Base-by-base conservation (phyloP, 148 eudicot species). In the Spergularia marina region DNA sequence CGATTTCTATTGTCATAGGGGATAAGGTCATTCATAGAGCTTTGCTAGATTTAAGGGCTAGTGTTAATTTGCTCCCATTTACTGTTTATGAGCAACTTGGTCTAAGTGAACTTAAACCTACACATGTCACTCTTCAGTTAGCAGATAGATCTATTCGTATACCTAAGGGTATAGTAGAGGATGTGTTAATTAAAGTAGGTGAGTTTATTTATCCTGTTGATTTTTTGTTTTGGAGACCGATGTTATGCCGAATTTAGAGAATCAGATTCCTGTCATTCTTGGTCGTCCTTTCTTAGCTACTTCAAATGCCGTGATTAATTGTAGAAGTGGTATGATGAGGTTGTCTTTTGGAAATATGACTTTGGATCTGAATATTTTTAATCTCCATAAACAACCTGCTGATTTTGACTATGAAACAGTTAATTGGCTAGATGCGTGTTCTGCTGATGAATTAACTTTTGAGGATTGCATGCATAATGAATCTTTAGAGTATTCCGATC, bases 131-230 rank as follows among this genome's bases (percentile, higher is more conserved):
- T 6, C 65, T 61, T n/a, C 39, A 25, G n/a, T 61, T 61, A 61
- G 65, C 65, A 0, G 39, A 61, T 61, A 20, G 39, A 25, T 61
- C 30, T 6, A 13, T 20, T 20, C 25, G 25, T 23, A 23, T 23
- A 23, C 25, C 25, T 23, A 23, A 23, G 25, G 25, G 25, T 23
- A 23, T 8, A 20, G 65, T 13, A n/a, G 65, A 61, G 9, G 65
- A 47, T 41, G 53, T 68, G 1, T 18, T 68, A 7, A 68, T 68
- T 49, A 49, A 68, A n/a, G 71, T 68, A 8, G 71, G 25, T 4
- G 55, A 68, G 11, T 68, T 49, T 20, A n/a, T 68, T 17, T 68
- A 41, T 49, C 71, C 53, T n/a, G 71, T 49, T 4, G 71, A 41
- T 49, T 41, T 68, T 47, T 65, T 36, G 69, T 65, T 3, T 49